Conservation (phyloP, 1,139 yeast genomes). For the Komagataea norvegica region DNA sequence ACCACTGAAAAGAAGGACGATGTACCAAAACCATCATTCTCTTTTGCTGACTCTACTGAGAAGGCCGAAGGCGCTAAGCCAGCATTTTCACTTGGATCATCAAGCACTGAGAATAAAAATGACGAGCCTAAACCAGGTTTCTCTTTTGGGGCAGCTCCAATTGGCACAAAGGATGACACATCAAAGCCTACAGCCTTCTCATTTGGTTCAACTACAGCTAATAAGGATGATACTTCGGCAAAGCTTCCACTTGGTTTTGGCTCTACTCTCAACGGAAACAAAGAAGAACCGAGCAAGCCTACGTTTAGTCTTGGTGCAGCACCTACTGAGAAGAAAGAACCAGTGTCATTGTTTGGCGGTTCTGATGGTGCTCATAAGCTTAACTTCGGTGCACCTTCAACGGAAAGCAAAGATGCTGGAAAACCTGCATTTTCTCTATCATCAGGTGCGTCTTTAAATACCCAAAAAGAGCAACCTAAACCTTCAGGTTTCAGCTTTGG, state of each 20-base stretch:
- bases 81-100: slow-evolving; percentile 8
- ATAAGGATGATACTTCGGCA: neutral
- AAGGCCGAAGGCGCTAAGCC: too few relatives aligned
- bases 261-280: neutral
- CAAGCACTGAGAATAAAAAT: too few relatives aligned
- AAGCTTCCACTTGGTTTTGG: slow-evolving; percentile 8
- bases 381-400: slow-evolving; percentile 1
- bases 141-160: too few relatives aligned
- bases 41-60: too few relatives aligned
- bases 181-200: slow-evolving; percentile 1
- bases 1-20: slow-evolving; percentile 7
- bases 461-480: neutral
- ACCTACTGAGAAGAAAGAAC: slow-evolving; percentile 3
- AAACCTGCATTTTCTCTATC: slow-evolving; percentile 1
- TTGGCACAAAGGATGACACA: too few relatives aligned
- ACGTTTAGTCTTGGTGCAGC: slow-evolving; percentile 9
- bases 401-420: neutral
- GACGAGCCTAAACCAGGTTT: too few relatives aligned
- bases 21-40: slow-evolving; percentile 3
- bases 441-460: neutral
- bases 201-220: slow-evolving; percentile 1
- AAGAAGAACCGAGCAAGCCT: slow-evolving; percentile 7
- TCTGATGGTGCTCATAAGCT: slow-evolving; percentile 4
- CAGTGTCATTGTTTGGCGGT: slow-evolving; percentile 12
- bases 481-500: neutral